phyloP scores from a whole-genome alignment of 2,329 filamentous ascomycete genomes.

The Pseudogymnoascus sp. region DNA sequence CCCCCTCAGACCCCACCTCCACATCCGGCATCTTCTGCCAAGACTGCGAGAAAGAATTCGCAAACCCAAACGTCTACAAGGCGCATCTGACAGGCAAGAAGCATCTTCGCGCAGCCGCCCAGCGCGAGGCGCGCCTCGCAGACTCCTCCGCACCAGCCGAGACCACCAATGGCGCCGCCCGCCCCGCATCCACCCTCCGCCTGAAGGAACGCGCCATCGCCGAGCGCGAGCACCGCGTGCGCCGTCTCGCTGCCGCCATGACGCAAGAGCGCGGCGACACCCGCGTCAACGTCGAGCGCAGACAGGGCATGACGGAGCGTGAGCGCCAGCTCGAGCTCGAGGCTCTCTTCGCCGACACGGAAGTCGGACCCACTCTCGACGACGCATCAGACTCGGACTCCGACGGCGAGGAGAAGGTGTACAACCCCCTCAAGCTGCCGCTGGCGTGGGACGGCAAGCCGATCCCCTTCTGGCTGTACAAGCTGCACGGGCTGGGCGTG shows the following conservation, averaged over 20 bases:
- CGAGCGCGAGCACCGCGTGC: slow-evolving; percentile 76
- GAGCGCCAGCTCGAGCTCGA: slow-evolving; percentile 92
- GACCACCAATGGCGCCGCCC: slow-evolving; percentile 21
- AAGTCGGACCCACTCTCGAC: slow-evolving; percentile 20
- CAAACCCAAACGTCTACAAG: slow-evolving; percentile 90
- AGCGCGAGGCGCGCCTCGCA: slow-evolving; percentile 42
- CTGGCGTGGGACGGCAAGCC: slow-evolving; percentile 98
- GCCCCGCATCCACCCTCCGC: slow-evolving; percentile 32
- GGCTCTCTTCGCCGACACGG: slow-evolving; percentile 61
- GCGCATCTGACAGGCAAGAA: slow-evolving; percentile 85
- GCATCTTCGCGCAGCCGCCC: slow-evolving; percentile 75
- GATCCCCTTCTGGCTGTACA: slow-evolving; percentile 98
- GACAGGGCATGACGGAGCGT: slow-evolving; percentile 93
- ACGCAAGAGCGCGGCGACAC: slow-evolving; percentile 83
- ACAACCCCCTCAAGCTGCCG: slow-evolving; percentile 93
- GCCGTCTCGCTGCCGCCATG: slow-evolving; percentile 72
- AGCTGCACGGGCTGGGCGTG: slow-evolving; percentile 87
- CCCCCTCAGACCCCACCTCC: slow-evolving; percentile 20
- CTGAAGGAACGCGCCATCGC: slow-evolving; percentile 87
- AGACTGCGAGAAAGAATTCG: slow-evolving; percentile 90
- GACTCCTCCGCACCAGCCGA: slow-evolving; percentile 25
- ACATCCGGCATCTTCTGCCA: slow-evolving; percentile 75
- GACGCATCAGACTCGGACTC: slow-evolving; percentile 60
- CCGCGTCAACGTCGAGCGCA: slow-evolving; percentile 87
- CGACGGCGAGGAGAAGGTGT: slow-evolving; percentile 75